These are phyloP conservation scores for Epichloe coenophiala DNA, from an alignment of 2,329 filamentous ascomycete genomes.

Conservation along the genomic window DNA sequence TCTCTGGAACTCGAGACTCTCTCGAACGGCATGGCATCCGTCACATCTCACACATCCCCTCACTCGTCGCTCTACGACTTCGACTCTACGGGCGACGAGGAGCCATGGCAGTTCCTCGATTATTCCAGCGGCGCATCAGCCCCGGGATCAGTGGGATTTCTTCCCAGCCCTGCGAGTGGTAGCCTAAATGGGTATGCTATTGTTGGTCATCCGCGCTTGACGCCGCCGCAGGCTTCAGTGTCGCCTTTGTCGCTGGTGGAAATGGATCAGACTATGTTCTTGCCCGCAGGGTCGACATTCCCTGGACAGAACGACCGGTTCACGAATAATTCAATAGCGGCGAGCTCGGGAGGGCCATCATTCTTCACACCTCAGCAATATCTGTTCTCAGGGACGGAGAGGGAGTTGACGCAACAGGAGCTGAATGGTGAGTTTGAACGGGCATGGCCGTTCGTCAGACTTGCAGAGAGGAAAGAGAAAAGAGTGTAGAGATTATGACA, in stretches of 20 bases:
- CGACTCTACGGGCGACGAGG: conserved; percentile 26
- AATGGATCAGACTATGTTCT: conserved; percentile 22
- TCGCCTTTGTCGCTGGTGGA: conserved; percentile 30
- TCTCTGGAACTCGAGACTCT: not conserved
- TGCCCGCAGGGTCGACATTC: conserved; percentile 21
- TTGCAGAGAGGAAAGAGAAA: too few species aligned
- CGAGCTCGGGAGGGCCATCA: not conserved
- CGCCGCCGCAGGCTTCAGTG: conserved; percentile 18
- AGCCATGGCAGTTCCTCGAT: conserved; percentile 32
- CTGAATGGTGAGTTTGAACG: conserved; percentile 16
- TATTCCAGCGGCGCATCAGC: conserved; percentile 21
- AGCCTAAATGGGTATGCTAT: conserved; percentile 38
- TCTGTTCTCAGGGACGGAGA: conserved; percentile 22
- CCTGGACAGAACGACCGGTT: conserved; percentile 16
- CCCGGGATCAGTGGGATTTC: conserved; percentile 28
- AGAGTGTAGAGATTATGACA: not conserved
- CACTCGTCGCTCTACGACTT: conserved; percentile 26
- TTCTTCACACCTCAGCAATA: conserved; percentile 26
- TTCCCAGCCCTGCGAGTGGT: conserved; percentile 36
- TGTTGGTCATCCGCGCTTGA: conserved; percentile 20
- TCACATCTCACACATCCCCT: conserved; percentile 26
- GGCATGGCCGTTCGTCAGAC: not conserved
- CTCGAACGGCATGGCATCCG: conserved; percentile 20
- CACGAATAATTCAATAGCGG: conserved; percentile 12
- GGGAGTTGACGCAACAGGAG: conserved; percentile 13